Conservation (phyloP, 1,284 basidiomycete species). For the Tetrapyrgos nigripes region DNA sequence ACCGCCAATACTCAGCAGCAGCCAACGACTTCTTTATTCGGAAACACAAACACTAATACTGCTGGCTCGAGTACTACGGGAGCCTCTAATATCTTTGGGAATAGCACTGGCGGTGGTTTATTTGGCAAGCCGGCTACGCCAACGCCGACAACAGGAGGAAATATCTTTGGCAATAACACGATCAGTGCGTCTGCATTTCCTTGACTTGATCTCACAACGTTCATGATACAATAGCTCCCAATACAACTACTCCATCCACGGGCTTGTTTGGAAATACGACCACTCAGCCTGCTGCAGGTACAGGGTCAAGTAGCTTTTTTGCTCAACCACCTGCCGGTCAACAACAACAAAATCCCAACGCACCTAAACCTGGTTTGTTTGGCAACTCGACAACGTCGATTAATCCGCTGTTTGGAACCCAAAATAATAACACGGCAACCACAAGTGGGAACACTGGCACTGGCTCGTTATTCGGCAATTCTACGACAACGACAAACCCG, state of each 20-base stretch:
- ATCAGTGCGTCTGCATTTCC: constrained; percentile 30
- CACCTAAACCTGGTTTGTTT: constrained; percentile 17
- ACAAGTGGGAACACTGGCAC: constrained; percentile 20
- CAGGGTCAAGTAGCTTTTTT: constrained; percentile 14
- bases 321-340: constrained; percentile 16
- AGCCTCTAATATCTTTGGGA: constrained; percentile 31
- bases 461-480: constrained; percentile 23
- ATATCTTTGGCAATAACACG: constrained; percentile 33
- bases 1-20: constrained; percentile 8
- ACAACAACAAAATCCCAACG: constrained; percentile 12
- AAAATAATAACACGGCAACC: constrained; percentile 6
- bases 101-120: constrained; percentile 31
- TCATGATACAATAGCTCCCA: background rate
- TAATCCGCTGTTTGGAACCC: constrained; percentile 26
- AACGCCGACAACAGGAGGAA: constrained; percentile 30
- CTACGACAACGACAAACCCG: constrained; percentile 12
- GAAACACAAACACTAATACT: constrained; percentile 4
- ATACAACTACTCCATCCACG: constrained; percentile 1
- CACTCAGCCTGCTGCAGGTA: constrained; percentile 8
- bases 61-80: background rate
- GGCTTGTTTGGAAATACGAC: constrained; percentile 8
- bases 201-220: background rate
- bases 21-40: constrained; percentile 10
- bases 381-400: constrained; percentile 12
- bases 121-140: constrained; percentile 39